phyloP scores from a whole-genome alignment of 2,329 filamentous ascomycete genomes.

The Trichoderma sp. region DNA sequence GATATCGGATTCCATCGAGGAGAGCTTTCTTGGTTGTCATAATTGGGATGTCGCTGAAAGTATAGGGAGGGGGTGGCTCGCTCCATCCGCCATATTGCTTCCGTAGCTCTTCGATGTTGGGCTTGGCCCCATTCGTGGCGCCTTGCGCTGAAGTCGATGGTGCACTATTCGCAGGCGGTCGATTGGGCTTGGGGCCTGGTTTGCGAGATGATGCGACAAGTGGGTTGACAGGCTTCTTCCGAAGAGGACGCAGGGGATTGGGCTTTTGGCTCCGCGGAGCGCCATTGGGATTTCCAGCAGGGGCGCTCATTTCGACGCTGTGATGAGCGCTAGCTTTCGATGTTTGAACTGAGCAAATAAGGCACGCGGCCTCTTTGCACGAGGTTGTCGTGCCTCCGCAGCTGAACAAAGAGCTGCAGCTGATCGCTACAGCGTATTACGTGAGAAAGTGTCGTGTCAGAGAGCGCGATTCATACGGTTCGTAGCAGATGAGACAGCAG shows the following conservation, averaged over 20 bases:
- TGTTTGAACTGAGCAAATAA: background rate
- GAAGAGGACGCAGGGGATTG: constrained; percentile 42
- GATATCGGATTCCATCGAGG: constrained; percentile 76
- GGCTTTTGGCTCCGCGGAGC: constrained; percentile 31
- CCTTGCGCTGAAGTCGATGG: constrained; percentile 23
- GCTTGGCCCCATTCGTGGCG: constrained; percentile 31
- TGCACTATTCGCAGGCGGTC: constrained; percentile 22
- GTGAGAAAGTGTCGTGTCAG: background rate
- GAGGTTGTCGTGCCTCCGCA: background rate
- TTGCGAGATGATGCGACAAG: constrained; percentile 60
- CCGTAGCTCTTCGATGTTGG: constrained; percentile 43
- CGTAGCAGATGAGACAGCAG: background rate
- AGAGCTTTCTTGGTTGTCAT: constrained; percentile 80
- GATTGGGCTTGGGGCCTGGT: constrained; percentile 28
- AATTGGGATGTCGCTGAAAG: constrained; percentile 62
- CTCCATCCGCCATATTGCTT: constrained; percentile 58
- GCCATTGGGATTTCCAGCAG: constrained; percentile 37
- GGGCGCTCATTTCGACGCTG: constrained; percentile 44
- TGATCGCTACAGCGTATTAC: background rate
- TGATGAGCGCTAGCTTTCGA: background rate
- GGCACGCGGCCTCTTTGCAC: constrained; percentile 3
- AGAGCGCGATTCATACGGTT: background rate
- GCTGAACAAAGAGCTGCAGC: background rate
- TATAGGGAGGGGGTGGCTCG: constrained; percentile 45
- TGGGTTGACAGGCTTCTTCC: constrained; percentile 54